These are phyloP conservation scores for Dittrichia graveolens DNA, from an alignment of 129 eudicot genomes.

Conservation along the genomic window DNA sequence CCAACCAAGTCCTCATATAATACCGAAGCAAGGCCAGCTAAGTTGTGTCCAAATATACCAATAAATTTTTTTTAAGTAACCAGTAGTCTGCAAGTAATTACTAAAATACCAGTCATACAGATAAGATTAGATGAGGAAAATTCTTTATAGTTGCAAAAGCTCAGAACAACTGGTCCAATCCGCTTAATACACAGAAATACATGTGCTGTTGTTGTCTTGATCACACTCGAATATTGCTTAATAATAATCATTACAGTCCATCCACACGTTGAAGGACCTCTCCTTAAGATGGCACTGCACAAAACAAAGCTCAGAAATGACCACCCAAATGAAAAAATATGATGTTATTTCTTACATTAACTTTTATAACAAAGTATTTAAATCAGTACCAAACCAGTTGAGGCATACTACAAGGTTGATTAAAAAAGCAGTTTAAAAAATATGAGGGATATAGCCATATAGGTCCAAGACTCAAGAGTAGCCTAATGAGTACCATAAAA, in stretches of 20 bases:
- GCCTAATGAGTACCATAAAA: neutral
- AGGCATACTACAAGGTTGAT: too few relatives aligned
- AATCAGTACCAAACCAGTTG: too few relatives aligned
- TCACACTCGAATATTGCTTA: conserved; percentile 5
- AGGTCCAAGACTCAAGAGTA: neutral
- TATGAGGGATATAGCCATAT: too few relatives aligned
- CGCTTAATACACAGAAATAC: conserved; percentile 11
- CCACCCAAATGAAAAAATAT: neutral
- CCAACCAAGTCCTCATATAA: too few relatives aligned
- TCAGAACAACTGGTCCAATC: conserved; percentile 15
- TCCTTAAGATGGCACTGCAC: conserved; percentile 48
- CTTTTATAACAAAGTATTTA: too few relatives aligned
- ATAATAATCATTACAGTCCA: neutral
- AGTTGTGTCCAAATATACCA: too few relatives aligned
- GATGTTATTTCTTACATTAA: neutral
- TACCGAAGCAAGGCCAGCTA: too few relatives aligned
- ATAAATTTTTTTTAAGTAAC: too few relatives aligned
- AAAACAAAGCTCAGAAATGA: conserved; percentile 17
- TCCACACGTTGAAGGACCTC: neutral
- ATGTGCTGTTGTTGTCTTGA: neutral
- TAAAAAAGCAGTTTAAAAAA: too few relatives aligned
- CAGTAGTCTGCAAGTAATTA: too few relatives aligned
- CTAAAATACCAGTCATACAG: too few relatives aligned
- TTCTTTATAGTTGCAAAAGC: neutral
- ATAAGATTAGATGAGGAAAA: too few relatives aligned